Conservation (phyloP, 306 rosid genomes). For the Aeschynomene evenia region DNA sequence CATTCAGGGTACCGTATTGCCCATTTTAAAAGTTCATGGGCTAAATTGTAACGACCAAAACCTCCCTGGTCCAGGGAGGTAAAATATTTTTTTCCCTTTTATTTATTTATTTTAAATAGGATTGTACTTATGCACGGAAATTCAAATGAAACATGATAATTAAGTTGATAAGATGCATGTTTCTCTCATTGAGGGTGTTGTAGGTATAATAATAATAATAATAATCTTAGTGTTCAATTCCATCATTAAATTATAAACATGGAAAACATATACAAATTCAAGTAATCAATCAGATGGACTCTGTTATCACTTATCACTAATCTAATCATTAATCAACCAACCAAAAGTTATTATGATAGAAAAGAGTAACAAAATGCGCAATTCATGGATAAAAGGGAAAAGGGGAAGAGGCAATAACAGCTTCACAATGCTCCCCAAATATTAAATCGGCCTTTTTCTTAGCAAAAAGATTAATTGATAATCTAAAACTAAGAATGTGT, state of each 20-base stretch:
- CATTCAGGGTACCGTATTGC: no score
- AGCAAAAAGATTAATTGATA: not conserved
- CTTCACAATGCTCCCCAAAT: not conserved
- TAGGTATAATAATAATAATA: not conserved
- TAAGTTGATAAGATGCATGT: no score
- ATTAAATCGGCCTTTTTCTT: not conserved
- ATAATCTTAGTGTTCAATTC: not conserved
- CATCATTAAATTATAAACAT: not conserved
- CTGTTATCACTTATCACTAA: slow-evolving; percentile 1
- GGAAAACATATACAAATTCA: not conserved
- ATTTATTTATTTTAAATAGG: no score
- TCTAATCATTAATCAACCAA: not conserved
- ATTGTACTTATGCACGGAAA: not conserved
- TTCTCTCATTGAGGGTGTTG: not conserved
- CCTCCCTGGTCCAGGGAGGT: no score
- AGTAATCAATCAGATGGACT: not conserved
- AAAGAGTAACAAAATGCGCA: slow-evolving; percentile 24
- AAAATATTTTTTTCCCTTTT: no score
- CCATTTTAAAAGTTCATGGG: no score
- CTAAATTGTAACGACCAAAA: no score
- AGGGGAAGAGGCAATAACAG: not conserved
- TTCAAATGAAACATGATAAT: not conserved
- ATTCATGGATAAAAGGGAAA: slow-evolving; percentile 25
- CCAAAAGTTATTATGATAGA: not conserved
- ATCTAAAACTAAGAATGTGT: no score